Conservation (phyloP, 2,329 filamentous ascomycete species). For the Arthrobotrys sphaeroides region DNA sequence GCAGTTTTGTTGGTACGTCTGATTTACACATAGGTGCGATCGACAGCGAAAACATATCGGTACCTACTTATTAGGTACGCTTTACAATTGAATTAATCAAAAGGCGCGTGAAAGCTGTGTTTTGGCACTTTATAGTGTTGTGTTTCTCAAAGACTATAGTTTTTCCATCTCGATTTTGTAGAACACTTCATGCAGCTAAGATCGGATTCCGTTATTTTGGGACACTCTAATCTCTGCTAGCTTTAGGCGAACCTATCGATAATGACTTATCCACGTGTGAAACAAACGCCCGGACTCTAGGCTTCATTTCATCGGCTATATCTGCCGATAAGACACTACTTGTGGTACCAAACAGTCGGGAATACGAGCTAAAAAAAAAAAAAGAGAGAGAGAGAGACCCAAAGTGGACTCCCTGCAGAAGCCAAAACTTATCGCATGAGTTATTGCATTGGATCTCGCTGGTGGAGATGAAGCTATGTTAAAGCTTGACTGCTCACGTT, state of each 20-base stretch:
- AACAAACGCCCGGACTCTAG: not conserved
- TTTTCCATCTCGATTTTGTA: not conserved
- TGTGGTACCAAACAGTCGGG: constrained; percentile 6
- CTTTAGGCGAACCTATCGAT: not conserved
- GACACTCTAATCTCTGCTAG: not conserved
- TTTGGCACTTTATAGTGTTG: not conserved
- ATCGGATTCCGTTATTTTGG: not conserved
- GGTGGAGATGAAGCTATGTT: too few species aligned
- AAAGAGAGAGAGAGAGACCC: not conserved
- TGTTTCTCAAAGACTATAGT: not conserved
- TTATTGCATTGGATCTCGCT: constrained; percentile 12
- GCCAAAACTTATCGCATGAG: not conserved
- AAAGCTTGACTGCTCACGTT: too few species aligned
- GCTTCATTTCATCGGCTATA: constrained; percentile 8
- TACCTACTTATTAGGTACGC: constrained; percentile 39
- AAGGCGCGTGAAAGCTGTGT: constrained; percentile 23
- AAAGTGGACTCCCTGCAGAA: constrained; percentile 6
- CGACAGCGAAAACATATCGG: constrained; percentile 36
- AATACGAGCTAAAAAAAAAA: constrained; percentile 1
- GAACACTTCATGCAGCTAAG: too few species aligned
- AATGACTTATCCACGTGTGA: not conserved
- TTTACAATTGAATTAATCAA: constrained; percentile 40
- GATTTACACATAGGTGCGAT: constrained; percentile 53
- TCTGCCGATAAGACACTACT: constrained; percentile 12
- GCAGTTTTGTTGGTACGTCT: constrained; percentile 48